These are phyloP conservation scores for Mycena galericulata DNA, from an alignment of 768 basidiomycete genomes.

Conservation along the genomic window DNA sequence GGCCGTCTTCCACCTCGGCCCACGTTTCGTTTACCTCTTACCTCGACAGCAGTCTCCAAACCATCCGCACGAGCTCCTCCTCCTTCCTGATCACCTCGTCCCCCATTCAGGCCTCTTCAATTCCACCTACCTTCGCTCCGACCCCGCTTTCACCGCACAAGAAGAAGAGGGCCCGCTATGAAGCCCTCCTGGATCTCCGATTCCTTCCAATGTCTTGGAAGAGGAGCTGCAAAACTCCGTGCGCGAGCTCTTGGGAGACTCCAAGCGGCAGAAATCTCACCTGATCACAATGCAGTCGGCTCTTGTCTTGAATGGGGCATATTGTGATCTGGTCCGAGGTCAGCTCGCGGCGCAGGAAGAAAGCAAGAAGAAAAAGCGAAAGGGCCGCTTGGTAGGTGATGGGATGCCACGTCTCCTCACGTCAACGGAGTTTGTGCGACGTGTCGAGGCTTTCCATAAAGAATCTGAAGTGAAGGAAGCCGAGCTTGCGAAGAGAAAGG, in stretches of 20 bases:
- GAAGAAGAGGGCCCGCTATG: neutral
- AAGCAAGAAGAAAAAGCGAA: slow-evolving; percentile 13
- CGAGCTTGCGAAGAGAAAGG: neutral
- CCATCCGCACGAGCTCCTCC: no score
- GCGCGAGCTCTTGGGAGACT: neutral
- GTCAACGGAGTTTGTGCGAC: neutral
- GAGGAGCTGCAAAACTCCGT: slow-evolving; percentile 2
- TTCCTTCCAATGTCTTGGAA: slow-evolving; percentile 4
- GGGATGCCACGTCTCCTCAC: neutral
- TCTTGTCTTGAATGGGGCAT: slow-evolving; percentile 8
- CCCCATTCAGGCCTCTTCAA: neutral
- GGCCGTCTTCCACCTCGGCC: no score
- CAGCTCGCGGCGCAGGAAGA: slow-evolving; percentile 24
- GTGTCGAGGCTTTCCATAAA: neutral
- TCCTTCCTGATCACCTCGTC: neutral
- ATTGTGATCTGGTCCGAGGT: slow-evolving; percentile 5
- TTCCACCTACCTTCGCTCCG: neutral
- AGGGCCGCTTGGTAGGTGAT: neutral
- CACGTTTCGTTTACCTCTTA: neutral
- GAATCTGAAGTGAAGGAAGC: neutral
- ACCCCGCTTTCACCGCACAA: neutral
- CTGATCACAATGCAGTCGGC: slow-evolving; percentile 14
- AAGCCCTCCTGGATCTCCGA: neutral
- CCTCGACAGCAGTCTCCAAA: neutral
- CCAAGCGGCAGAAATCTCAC: neutral